Evolutionary conservation across 179 eudicot genomes (phyloP).

Genomic region (Sideroxylon spinosum): DNA sequence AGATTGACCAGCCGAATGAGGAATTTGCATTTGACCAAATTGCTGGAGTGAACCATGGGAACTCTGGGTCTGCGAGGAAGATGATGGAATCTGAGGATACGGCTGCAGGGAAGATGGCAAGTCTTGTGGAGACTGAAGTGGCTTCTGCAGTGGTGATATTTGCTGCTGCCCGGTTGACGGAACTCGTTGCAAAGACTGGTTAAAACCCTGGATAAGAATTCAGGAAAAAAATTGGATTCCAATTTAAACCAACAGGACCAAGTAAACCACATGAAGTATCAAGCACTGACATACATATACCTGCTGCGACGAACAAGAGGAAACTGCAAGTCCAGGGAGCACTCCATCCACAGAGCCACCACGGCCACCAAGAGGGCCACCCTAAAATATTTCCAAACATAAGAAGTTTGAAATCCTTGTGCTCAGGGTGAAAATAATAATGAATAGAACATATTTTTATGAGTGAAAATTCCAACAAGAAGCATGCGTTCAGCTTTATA

Average conservation of each 20-base stretch:
- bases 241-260: background rate
- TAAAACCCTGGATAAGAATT: constrained; percentile 30
- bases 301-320: constrained; percentile 45
- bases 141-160: constrained; percentile 52
- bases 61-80: constrained; percentile 40
- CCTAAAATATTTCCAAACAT: constrained; percentile 36
- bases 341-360: constrained; percentile 45
- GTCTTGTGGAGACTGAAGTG: constrained; percentile 59
- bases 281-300: constrained; percentile 21
- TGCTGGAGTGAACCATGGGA: constrained; percentile 39
- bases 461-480: background rate
- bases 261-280: background rate
- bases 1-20: constrained; percentile 37
- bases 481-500: background rate
- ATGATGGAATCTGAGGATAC: constrained; percentile 35
- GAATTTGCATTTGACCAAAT: constrained; percentile 37
- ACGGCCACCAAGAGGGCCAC: constrained; percentile 38
- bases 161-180: constrained; percentile 42
- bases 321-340: constrained; percentile 34
- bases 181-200: constrained; percentile 39
- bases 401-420: background rate
- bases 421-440: background rate
- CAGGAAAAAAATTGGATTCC: background rate
- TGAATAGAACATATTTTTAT: background rate
- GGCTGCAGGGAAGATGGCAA: constrained; percentile 45